Evolutionary conservation across 495 filamentous ascomycete species (phyloP).

Genomic region (Symbiotaphrina buchneri): DNA sequence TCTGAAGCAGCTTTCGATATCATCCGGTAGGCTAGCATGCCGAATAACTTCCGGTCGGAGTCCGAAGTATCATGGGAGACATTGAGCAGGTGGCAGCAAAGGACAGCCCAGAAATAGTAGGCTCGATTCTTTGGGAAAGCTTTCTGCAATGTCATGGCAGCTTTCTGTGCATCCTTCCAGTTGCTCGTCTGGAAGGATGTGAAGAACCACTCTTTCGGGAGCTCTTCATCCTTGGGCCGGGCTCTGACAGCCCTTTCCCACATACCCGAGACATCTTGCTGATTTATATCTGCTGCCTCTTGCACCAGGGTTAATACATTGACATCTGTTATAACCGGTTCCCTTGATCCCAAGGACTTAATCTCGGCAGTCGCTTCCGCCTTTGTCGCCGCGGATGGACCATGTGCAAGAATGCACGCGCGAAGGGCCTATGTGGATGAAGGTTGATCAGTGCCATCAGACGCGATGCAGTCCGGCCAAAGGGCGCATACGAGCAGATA

Average conservation of each 20-base stretch:
- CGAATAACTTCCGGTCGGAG: slow-evolving; percentile 28
- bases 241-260: slow-evolving; percentile 34
- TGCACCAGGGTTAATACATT: slow-evolving; percentile 21
- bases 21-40: slow-evolving; percentile 33
- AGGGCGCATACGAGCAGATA: slow-evolving; percentile 9
- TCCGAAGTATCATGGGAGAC: slow-evolving; percentile 13
- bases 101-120: slow-evolving; percentile 35
- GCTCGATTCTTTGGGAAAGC: slow-evolving; percentile 30
- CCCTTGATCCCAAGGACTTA: slow-evolving; percentile 19
- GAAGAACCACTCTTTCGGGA: slow-evolving; percentile 31
- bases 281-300: slow-evolving; percentile 5
- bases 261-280: slow-evolving; percentile 7
- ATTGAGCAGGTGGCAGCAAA: slow-evolving; percentile 20
- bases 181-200: slow-evolving; percentile 21
- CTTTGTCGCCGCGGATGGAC: not conserved
- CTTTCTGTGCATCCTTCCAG: slow-evolving; percentile 37
- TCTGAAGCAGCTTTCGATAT: slow-evolving; percentile 30
- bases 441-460: not conserved
- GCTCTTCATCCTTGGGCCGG: slow-evolving; percentile 22
- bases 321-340: slow-evolving; percentile 24
- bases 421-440: slow-evolving; percentile 5
- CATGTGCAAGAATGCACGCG: slow-evolving; percentile 3
- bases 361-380: slow-evolving; percentile 10
- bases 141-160: slow-evolving; percentile 34
- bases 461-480: no score